These are phyloP conservation scores for Fusarium napiforme DNA, from an alignment of 2,329 filamentous ascomycete species.

Conservation along the genomic window DNA sequence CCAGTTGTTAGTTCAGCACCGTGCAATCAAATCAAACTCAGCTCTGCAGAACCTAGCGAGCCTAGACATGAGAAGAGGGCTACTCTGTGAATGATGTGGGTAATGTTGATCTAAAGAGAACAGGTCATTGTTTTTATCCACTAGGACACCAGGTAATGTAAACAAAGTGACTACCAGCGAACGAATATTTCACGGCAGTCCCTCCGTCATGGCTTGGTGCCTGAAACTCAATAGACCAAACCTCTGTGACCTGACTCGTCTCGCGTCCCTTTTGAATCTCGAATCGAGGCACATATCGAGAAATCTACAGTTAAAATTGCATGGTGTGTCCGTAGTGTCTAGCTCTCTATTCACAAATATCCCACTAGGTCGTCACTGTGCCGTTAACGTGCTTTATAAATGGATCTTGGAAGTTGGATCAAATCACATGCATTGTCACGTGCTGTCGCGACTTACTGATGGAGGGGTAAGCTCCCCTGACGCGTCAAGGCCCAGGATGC, in stretches of 20 bases:
- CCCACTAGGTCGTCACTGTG: slow-evolving; percentile 7
- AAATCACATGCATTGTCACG: slow-evolving; percentile 41
- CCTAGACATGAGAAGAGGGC: slow-evolving; percentile 11
- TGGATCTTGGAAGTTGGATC: not conserved
- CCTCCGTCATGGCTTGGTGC: not conserved
- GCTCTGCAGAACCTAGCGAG: not conserved
- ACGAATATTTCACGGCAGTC: not conserved
- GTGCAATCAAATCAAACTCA: slow-evolving; percentile 19
- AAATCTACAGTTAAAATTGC: not conserved
- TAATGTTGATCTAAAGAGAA: slow-evolving; percentile 18
- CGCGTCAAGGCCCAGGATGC: slow-evolving; percentile 14
- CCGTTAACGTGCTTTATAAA: not conserved
- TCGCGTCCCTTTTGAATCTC: not conserved
- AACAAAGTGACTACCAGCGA: slow-evolving; percentile 11
- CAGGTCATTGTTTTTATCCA: slow-evolving; percentile 21
- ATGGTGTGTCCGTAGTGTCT: not conserved
- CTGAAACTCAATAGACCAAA: not conserved
- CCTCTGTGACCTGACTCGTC: not conserved
- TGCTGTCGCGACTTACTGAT: slow-evolving; percentile 37
- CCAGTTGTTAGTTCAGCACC: not conserved
- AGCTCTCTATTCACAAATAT: not conserved
- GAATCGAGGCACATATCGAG: not conserved
- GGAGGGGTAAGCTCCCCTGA: slow-evolving; percentile 6
- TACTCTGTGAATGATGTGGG: slow-evolving; percentile 20
- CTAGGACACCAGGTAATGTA: slow-evolving; percentile 16